Conservation (phyloP, 2,329 filamentous ascomycete species). For the Diaporthe velutina region DNA sequence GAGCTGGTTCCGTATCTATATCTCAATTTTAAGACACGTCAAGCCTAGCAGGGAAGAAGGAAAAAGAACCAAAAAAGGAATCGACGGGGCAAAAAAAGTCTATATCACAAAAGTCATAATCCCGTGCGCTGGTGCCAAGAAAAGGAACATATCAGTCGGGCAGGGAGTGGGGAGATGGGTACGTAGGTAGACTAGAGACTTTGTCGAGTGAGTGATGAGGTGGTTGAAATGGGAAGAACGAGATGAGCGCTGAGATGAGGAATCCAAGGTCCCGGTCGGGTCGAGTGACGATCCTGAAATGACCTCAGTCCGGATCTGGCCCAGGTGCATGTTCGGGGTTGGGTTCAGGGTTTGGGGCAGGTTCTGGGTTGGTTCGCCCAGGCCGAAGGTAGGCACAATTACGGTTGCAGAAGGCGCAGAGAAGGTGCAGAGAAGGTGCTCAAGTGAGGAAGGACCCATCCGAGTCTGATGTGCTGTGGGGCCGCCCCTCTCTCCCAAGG, state of each 20-base stretch:
- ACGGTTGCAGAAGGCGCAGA: background rate
- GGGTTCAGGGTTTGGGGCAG: background rate
- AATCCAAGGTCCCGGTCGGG: slow-evolving; percentile 5
- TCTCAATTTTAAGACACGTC: slow-evolving; percentile 2
- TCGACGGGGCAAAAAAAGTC: slow-evolving; percentile 13
- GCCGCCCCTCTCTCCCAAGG: background rate
- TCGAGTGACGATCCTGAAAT: slow-evolving; percentile 32
- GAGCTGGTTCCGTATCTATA: slow-evolving; percentile 13
- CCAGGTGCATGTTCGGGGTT: background rate
- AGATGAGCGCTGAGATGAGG: slow-evolving; percentile 31
- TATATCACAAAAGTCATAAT: slow-evolving; percentile 22
- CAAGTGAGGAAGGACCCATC: background rate
- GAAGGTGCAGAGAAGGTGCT: background rate
- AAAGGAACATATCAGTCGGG: slow-evolving; percentile 11
- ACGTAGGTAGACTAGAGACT: background rate
- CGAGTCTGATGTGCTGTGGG: slow-evolving; percentile 21
- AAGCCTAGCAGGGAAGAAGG: background rate
- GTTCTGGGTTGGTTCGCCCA: slow-evolving; percentile 21
- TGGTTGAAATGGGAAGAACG: slow-evolving; percentile 28
- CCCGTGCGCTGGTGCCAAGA: slow-evolving; percentile 21
- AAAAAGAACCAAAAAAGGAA: background rate
- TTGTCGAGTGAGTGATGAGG: background rate
- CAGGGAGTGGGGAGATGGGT: slow-evolving; percentile 14
- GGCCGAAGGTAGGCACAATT: background rate
- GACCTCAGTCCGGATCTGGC: slow-evolving; percentile 16